These are phyloP conservation scores for Spencermartinsiella europaea DNA, from an alignment of 805 yeast genomes.

Conservation along the genomic window DNA sequence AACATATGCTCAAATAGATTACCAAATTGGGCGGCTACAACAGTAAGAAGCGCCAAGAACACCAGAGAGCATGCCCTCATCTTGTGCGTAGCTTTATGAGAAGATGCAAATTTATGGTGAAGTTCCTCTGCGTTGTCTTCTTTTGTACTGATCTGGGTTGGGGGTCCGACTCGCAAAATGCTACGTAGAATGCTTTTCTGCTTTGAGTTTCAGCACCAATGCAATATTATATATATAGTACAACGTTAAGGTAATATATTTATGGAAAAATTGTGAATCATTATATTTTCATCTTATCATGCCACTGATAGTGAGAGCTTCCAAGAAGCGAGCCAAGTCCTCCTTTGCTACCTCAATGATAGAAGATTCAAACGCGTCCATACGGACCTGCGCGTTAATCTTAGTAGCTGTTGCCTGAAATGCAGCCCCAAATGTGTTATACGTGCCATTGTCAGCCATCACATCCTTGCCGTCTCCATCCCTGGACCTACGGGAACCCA, in stretches of 20 bases:
- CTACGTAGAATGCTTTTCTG: no score
- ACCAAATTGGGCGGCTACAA: constrained; percentile 37
- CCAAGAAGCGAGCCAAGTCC: constrained; percentile 82
- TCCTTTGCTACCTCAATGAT: constrained; percentile 86
- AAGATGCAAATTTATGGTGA: no score
- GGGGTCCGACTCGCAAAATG: no score
- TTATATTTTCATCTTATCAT: no score
- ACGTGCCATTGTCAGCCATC: constrained; percentile 37
- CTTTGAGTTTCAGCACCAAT: no score
- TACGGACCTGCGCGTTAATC: constrained; percentile 82
- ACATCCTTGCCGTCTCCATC: constrained; percentile 28
- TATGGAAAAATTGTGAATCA: no score
- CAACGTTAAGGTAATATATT: no score
- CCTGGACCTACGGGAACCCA: constrained; percentile 73
- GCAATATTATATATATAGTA: no score
- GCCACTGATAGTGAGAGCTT: constrained; percentile 73
- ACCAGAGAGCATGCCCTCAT: not conserved
- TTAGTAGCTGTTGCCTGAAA: constrained; percentile 81
- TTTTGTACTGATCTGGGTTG: no score
- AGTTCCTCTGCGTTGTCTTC: no score
- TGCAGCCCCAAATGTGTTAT: constrained; percentile 84
- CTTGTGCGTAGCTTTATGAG: no score
- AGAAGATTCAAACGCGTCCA: constrained; percentile 93
- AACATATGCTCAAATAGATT: constrained; percentile 40
- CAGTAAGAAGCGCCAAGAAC: constrained; percentile 8